Evolutionary conservation across 148 eudicot genomes (phyloP).

Genomic region (Amaranthus cruentus): DNA sequence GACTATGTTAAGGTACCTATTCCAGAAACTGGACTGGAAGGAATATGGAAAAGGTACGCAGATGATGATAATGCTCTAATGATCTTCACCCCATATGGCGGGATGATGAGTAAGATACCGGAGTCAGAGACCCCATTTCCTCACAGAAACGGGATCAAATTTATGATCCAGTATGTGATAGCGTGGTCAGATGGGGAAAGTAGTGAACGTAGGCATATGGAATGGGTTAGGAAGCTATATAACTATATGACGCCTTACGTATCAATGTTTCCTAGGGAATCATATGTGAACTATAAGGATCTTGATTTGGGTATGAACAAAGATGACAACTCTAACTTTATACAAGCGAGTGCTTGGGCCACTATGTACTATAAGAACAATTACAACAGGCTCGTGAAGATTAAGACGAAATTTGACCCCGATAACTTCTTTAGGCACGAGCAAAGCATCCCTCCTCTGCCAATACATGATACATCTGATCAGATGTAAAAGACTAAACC

Average conservation of each 20-base stretch:
- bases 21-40: constrained; percentile 28
- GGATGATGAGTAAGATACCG: constrained; percentile 33
- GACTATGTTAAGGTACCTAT: constrained; percentile 26
- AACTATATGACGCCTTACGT: constrained; percentile 34
- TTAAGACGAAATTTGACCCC: constrained; percentile 31
- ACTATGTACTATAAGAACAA: constrained; percentile 32
- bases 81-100: constrained; percentile 37
- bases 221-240: constrained; percentile 26
- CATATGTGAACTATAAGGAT: constrained; percentile 35
- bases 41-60: constrained; percentile 28
- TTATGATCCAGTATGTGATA: constrained; percentile 30
- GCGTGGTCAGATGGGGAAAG: constrained; percentile 26
- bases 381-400: constrained; percentile 27
- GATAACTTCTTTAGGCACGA: constrained; percentile 31
- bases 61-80: constrained; percentile 29
- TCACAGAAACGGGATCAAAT: constrained; percentile 33
- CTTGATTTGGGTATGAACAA: constrained; percentile 32
- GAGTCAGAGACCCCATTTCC: constrained; percentile 37
- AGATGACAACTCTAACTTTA: constrained; percentile 21
- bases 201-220: constrained; percentile 31
- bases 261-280: constrained; percentile 31
- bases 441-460: constrained; percentile 38
- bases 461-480: constrained; percentile 10
- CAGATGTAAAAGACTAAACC: constrained; percentile 6
- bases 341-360: constrained; percentile 33